A percentile compares a stretch with the other conserved stretches of the same genome.
phyloP scores from a whole-genome alignment of 2,329 filamentous ascomycete species.

The Aspergillus latus region DNA sequence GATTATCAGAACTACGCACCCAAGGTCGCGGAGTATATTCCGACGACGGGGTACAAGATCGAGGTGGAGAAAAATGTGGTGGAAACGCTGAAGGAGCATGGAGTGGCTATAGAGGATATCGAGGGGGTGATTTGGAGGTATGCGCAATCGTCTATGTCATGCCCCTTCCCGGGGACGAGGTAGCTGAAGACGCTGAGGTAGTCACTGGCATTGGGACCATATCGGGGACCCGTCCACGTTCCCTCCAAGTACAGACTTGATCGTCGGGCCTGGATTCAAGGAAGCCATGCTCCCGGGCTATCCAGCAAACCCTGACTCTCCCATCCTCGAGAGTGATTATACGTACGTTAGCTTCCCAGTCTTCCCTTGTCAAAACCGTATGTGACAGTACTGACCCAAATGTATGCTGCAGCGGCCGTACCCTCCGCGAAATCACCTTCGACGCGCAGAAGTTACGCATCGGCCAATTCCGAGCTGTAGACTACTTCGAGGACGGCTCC shows the following conservation, averaged over 20 bases:
- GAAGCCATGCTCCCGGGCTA: constrained; percentile 20
- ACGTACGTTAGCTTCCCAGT: too few species aligned
- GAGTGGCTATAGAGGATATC: constrained; percentile 20
- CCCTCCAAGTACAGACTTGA: constrained; percentile 23
- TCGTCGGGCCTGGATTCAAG: constrained; percentile 27
- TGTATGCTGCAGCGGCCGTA: constrained; percentile 16
- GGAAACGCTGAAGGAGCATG: constrained; percentile 26
- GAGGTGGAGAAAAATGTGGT: constrained; percentile 26
- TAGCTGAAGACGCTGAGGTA: too few species aligned
- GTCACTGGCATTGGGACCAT: constrained; percentile 34
- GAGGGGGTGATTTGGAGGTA: constrained; percentile 28
- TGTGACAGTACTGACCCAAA: not conserved
- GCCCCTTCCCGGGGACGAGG: too few species aligned
- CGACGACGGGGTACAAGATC: constrained; percentile 19
- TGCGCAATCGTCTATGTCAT: too few species aligned
- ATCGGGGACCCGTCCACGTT: constrained; percentile 28
- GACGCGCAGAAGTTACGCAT: constrained; percentile 17
- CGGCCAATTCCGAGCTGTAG: constrained; percentile 39
- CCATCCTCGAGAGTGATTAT: constrained; percentile 17
- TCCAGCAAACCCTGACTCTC: constrained; percentile 22
- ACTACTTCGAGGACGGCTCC: constrained; percentile 58
- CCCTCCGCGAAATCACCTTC: constrained; percentile 23
- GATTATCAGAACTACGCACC: constrained; percentile 31
- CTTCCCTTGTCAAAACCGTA: not conserved
- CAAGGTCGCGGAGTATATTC: constrained; percentile 19